Conservation (phyloP, 2,329 filamentous ascomycete species). For the Ambrosiella xylebori region DNA sequence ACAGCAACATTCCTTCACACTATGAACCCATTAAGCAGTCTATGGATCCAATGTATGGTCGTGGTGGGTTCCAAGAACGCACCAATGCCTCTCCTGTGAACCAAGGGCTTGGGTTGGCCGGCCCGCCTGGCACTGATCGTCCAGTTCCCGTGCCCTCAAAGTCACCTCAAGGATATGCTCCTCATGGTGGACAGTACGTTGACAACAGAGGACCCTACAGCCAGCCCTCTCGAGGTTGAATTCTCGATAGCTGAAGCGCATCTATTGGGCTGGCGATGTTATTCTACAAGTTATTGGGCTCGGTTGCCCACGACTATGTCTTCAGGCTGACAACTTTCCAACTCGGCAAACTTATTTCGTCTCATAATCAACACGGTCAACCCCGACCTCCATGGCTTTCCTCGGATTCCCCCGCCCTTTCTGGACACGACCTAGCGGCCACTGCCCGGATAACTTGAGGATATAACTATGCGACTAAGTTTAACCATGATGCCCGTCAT, state of each 20-base stretch:
- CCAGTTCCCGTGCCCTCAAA: constrained; percentile 7
- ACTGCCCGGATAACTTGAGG: neutral
- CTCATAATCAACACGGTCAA: too few relatives aligned
- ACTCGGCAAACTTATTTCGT: too few relatives aligned
- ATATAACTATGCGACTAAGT: too few relatives aligned
- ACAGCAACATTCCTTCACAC: neutral
- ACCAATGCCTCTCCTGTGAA: constrained; percentile 8
- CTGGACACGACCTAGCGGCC: neutral
- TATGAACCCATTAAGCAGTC: constrained; percentile 11
- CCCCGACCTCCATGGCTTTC: too few relatives aligned
- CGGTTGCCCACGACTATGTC: too few relatives aligned
- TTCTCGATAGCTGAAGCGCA: neutral
- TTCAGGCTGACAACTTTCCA: too few relatives aligned
- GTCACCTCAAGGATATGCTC: constrained; percentile 7
- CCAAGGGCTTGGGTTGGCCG: constrained; percentile 1
- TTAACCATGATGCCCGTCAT: neutral
- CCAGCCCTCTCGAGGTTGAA: constrained; percentile 1
- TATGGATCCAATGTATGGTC: constrained; percentile 10
- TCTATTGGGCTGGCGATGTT: neutral
- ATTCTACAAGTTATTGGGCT: too few relatives aligned
- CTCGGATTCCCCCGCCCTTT: too few relatives aligned
- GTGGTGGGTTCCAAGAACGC: constrained; percentile 10
- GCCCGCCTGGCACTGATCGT: constrained; percentile 1
- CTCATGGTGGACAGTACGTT: constrained; percentile 7
- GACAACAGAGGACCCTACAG: constrained; percentile 8